Conservation (phyloP, 306 rosid genomes). For the Fagus sylvatica region DNA sequence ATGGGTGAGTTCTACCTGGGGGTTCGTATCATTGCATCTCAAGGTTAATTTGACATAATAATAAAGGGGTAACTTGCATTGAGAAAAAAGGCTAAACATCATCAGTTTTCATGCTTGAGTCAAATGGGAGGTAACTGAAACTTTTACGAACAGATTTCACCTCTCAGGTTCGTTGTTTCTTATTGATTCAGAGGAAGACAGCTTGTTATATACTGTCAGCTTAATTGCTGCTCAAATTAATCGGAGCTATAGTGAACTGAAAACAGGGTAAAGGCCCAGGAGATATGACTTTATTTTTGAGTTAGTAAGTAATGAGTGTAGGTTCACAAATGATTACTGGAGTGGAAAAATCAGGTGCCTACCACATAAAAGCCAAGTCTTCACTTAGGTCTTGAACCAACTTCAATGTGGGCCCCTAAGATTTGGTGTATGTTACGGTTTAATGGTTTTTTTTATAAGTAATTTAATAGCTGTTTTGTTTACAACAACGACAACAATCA, state of each 20-base stretch:
- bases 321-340: not conserved
- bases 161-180: not conserved
- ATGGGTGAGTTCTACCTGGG: too few relatives aligned
- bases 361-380: not conserved
- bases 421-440: not conserved
- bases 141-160: not conserved
- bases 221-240: not conserved
- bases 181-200: not conserved
- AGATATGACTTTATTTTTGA: not conserved
- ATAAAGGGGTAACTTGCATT: not conserved
- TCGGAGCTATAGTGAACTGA: not conserved
- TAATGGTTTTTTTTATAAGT: not conserved
- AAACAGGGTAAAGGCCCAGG: not conserved
- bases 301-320: not conserved
- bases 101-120: not conserved
- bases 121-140: not conserved
- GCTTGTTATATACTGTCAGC: not conserved
- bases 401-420: not conserved
- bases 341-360: not conserved
- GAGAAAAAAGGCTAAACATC: not conserved
- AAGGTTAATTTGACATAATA: not conserved
- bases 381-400: not conserved
- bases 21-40: not conserved
- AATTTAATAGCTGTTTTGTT: too few relatives aligned
- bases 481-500: too few relatives aligned